Base-by-base conservation (phyloP, 345 rosid genomes). In the Melastoma malabathricum region DNA sequence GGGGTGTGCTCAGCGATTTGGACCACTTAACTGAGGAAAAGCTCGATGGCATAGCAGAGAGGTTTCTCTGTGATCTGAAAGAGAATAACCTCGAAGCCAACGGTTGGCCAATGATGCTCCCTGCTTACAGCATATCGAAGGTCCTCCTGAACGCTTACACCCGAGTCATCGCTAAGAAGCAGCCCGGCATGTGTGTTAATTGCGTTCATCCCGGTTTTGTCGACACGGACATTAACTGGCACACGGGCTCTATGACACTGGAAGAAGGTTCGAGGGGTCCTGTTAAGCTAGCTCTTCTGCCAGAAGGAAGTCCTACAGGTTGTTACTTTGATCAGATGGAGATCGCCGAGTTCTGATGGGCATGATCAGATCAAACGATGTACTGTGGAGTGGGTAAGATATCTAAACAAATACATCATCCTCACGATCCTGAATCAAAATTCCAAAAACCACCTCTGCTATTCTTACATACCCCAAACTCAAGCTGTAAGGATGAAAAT, bases 161-260 rank as follows among this genome's bases (percentile, higher is more conserved):
- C 1, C 72, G 82, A 63, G 51, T 76, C 46, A 63, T 80, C 2
- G 82, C 80, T 13, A 76, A 58, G 54, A 72, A 38, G 54, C 48
- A 79, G 39, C 76, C 76, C 0, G 20, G 41, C 0, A 80, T 76
- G 82, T 59, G 52, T 43, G 68, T 80, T 52, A 76, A 80, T 19
- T 74, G 75, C 17, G 80, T 76, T 39, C 82, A 76, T 65, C 82
- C 82, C 4, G 82, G 80, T 15, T 80, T 56, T 27, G 78, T 74
- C 19, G 6, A 29, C 38, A 72, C 82, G 0, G 82, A 76, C 50
- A 27, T 74, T 1, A 72, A 69, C 54, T 73, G 74, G 77, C 77
- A 71, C 50, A 79, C 72, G 0, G 79, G 85, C 18, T 10, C 64
- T 4, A 55, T 73, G 68, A 27, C 72, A 0, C 50, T 66, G 1